Base-by-base conservation (phyloP, 2,329 filamentous ascomycete genomes). In the Ascochyta rabiei region DNA sequence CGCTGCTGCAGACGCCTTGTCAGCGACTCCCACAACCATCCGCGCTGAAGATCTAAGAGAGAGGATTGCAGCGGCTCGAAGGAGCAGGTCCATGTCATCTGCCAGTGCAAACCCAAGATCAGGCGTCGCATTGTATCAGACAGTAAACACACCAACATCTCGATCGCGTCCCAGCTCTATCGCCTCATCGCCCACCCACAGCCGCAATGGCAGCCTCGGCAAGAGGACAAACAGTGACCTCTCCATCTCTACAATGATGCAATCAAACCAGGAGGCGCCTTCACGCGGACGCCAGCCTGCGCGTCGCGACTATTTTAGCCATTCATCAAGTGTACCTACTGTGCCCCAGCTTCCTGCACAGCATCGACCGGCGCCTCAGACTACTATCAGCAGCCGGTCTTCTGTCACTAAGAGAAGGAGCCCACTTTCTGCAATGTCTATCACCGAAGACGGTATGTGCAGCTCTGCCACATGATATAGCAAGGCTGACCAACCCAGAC, bases 181-280 rank as follows among this genome's bases (percentile, higher is more conserved):
- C 42, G 45, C 42, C 10, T 47, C 50, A 16, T 52, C 48, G 31
- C 13, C 56, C 47, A 44, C 49, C 35, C 35, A 56, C 40, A 52
- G 53, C 39, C 53, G 42, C 40, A 48, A 43, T 46, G 47, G 42
- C 30, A 56, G 53, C 33, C 39, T 56, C 3, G 38, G 53, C 26
- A 44, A 30, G 48, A 42, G 50, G 24, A 48, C 53, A 13, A 52
- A 57, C 55, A 57, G 58, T 42, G 61, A 65, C 34, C 56, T 64
- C 8, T 64, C 63, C n/a, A 66, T 65, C 21, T 61, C 61, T 19
- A 62, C 62, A 1, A 57, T 65, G 54, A 65, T 81, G 57, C 48
- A 41, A 28, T 55, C 52, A 18, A 24, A 42, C 46, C 52, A 50
- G 31, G 52, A 55, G 35, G 35, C 41, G 12, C 46, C 52, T 37